A percentile compares a stretch with the other conserved stretches of the same genome.
Evolutionary conservation across 371 early-diverging fungal species (phyloP).

Genomic region (Thermomucor indicae-seudaticae): DNA sequence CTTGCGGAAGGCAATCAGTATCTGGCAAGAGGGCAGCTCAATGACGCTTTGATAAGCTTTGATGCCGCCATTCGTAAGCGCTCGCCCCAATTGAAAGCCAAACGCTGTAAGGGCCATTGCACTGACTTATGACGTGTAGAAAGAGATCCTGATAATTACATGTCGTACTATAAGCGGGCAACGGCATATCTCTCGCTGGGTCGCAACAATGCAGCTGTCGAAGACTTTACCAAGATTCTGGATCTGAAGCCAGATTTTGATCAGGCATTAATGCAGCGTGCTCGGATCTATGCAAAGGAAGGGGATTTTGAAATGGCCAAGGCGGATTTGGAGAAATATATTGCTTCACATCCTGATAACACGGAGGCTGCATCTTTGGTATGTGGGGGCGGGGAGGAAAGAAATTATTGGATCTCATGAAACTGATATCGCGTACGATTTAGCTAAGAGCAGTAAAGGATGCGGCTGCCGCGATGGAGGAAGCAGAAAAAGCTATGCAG

Average conservation of each 20-base stretch:
- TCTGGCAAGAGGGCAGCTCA: slow-evolving; percentile 52
- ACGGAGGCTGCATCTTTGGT: slow-evolving; percentile 34
- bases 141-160: slow-evolving; percentile 73
- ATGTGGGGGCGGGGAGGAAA: too few relatives aligned
- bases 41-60: slow-evolving; percentile 65
- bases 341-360: slow-evolving; percentile 32
- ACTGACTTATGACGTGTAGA: slow-evolving; percentile 29
- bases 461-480: slow-evolving; percentile 29
- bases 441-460: slow-evolving; percentile 44
- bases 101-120: background rate
- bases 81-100: background rate
- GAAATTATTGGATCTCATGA: too few relatives aligned
- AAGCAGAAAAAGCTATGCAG: slow-evolving; percentile 40
- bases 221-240: slow-evolving; percentile 77
- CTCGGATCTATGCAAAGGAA: slow-evolving; percentile 66
- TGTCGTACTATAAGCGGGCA: slow-evolving; percentile 82
- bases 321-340: slow-evolving; percentile 43
- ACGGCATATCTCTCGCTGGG: slow-evolving; percentile 80
- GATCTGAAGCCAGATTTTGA: slow-evolving; percentile 78
- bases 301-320: slow-evolving; percentile 65
- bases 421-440: too few relatives aligned
- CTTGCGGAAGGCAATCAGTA: slow-evolving; percentile 64
- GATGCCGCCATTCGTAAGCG: slow-evolving; percentile 68
- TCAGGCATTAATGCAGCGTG: slow-evolving; percentile 79
- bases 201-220: slow-evolving; percentile 63